phyloP scores from a whole-genome alignment of 768 basidiomycete species.

The Nidularia pulvinata region DNA sequence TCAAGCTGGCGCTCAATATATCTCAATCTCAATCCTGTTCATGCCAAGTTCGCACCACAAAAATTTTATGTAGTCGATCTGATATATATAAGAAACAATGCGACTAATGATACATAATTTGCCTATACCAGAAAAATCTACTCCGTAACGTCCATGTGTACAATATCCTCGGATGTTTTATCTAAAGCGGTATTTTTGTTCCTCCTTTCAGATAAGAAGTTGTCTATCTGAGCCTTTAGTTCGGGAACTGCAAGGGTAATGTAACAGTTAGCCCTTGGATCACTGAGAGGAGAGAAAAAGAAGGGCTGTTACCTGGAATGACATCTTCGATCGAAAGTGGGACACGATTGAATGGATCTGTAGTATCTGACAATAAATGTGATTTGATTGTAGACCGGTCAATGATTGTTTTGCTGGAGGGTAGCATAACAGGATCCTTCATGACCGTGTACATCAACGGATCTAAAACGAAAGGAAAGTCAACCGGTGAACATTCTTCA shows the following conservation, averaged over 20 bases:
- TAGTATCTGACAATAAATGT: constrained; percentile 87
- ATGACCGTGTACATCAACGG: constrained; percentile 91
- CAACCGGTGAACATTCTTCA: constrained; percentile 3
- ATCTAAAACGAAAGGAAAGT: constrained; percentile 40
- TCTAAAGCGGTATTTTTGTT: constrained; percentile 23
- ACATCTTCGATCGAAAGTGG: constrained; percentile 84
- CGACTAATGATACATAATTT: too few relatives aligned
- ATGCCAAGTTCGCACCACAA: too few relatives aligned
- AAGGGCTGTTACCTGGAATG: constrained; percentile 55
- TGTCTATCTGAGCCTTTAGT: constrained; percentile 74
- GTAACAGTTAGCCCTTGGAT: not conserved
- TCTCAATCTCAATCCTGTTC: too few relatives aligned
- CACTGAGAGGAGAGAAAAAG: not conserved
- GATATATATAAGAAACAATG: too few relatives aligned
- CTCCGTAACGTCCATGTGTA: not conserved
- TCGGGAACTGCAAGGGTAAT: constrained; percentile 47
- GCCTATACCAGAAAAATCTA: too few relatives aligned
- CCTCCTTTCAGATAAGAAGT: constrained; percentile 62
- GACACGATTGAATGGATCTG: constrained; percentile 94
- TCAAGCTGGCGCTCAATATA: too few relatives aligned
- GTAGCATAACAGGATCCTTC: constrained; percentile 92
- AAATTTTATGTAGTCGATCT: too few relatives aligned
- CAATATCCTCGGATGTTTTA: not conserved
- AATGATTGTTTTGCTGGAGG: constrained; percentile 75
- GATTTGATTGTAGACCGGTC: constrained; percentile 96